Conservation (phyloP, 1,284 basidiomycete genomes). For the Boletus hoseneyae region DNA sequence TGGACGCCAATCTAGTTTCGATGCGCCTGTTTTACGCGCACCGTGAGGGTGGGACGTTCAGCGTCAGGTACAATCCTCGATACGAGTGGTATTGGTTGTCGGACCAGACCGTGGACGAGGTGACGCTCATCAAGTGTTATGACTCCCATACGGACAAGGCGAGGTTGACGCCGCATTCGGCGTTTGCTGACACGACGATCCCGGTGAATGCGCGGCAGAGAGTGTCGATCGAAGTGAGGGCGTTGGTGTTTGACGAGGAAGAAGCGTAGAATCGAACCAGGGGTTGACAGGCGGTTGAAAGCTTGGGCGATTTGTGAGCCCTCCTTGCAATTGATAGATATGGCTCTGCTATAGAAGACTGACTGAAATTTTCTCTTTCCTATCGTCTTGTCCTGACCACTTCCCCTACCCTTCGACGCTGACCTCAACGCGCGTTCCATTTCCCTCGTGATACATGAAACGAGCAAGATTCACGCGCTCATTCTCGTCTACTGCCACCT, state of each 20-base stretch:
- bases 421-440: too few relatives aligned
- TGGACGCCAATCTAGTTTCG: slow-evolving; percentile 35
- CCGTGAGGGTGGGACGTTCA: slow-evolving; percentile 37
- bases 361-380: too few relatives aligned
- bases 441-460: too few relatives aligned
- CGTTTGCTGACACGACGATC: slow-evolving; percentile 39
- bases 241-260: slow-evolving; percentile 18
- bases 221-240: slow-evolving; percentile 20
- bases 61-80: slow-evolving; percentile 33
- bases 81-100: slow-evolving; percentile 48
- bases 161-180: slow-evolving; percentile 43
- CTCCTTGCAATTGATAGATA: too few relatives aligned
- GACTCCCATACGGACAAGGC: slow-evolving; percentile 39
- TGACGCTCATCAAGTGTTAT: slow-evolving; percentile 46
- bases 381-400: too few relatives aligned
- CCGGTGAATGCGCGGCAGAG: slow-evolving; percentile 37
- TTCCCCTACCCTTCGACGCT: too few relatives aligned
- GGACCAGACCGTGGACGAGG: slow-evolving; percentile 45
- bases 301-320: too few relatives aligned
- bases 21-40: slow-evolving; percentile 34
- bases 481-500: too few relatives aligned
- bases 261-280: too few relatives aligned
- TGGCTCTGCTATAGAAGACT: too few relatives aligned
- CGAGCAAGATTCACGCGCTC: too few relatives aligned
- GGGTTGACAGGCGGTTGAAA: too few relatives aligned